Percentiles rank a stretch among this genome's conserved stretches.
These are phyloP conservation scores for Penicillium coffeae DNA, from an alignment of 495 filamentous ascomycete species.

Conservation along the genomic window DNA sequence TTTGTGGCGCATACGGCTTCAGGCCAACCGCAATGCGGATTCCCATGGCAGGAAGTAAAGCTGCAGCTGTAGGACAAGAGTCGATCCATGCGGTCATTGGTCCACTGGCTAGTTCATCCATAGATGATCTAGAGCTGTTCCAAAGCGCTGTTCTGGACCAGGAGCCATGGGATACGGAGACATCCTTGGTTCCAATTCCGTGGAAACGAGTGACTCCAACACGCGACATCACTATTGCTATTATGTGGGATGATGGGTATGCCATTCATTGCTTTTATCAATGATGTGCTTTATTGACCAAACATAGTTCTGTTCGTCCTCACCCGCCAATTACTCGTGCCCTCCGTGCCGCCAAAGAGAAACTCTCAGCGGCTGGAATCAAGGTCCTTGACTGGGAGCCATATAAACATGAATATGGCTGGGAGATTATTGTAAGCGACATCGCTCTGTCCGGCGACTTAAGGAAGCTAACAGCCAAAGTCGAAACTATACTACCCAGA, in stretches of 20 bases:
- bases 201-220: conserved; percentile 48
- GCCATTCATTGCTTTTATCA: neutral
- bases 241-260: conserved; percentile 65
- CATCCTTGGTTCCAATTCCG: conserved; percentile 53
- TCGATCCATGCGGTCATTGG: conserved; percentile 59
- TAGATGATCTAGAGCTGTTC: conserved; percentile 64
- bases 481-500: conserved; percentile 55
- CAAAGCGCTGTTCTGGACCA: conserved; percentile 54
- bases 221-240: conserved; percentile 57
- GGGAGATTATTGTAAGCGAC: conserved; percentile 53
- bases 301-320: conserved; percentile 41
- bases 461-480: conserved; percentile 6
- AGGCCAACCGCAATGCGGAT: conserved; percentile 55
- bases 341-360: conserved; percentile 51
- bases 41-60: conserved; percentile 37
- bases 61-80: conserved; percentile 54
- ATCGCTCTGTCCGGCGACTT: neutral
- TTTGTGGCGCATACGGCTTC: conserved; percentile 55
- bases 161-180: conserved; percentile 61
- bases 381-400: conserved; percentile 64
- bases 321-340: conserved; percentile 67
- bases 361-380: conserved; percentile 48
- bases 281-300: neutral
- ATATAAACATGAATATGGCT: conserved; percentile 57
- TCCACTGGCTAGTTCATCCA: conserved; percentile 53